A percentile compares a stretch with the other conserved stretches of the same genome.
Evolutionary conservation across 2,329 filamentous ascomycete species (phyloP).

Genomic region (Bipolaris sorokiniana): DNA sequence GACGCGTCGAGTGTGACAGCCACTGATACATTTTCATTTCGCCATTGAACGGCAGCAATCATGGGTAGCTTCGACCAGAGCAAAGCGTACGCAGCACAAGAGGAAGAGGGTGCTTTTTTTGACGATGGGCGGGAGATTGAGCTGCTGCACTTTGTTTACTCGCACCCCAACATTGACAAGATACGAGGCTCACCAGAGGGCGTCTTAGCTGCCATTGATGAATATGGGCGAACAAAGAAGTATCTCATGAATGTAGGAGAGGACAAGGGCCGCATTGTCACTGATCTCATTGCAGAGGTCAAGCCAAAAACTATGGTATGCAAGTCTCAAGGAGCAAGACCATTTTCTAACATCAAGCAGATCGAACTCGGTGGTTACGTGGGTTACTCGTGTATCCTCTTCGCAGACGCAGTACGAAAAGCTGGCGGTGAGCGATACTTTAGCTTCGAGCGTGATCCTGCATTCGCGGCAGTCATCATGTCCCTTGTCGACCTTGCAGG

Average conservation of each 20-base stretch:
- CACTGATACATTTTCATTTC: slow-evolving; percentile 16
- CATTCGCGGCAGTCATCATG: slow-evolving; percentile 73
- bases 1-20: slow-evolving; percentile 29
- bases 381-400: slow-evolving; percentile 80
- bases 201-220: slow-evolving; percentile 73
- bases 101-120: slow-evolving; percentile 52
- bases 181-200: slow-evolving; percentile 68
- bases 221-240: slow-evolving; percentile 68
- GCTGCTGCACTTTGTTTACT: slow-evolving; percentile 72
- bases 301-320: slow-evolving; percentile 70
- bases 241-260: slow-evolving; percentile 83
- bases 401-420: slow-evolving; percentile 68
- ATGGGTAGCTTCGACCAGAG: slow-evolving; percentile 48
- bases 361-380: slow-evolving; percentile 82
- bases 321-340: not conserved
- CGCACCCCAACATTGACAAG: slow-evolving; percentile 64
- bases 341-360: slow-evolving; percentile 33
- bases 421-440: slow-evolving; percentile 71
- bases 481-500: slow-evolving; percentile 76
- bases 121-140: slow-evolving; percentile 78
- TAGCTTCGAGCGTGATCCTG: slow-evolving; percentile 74
- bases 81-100: slow-evolving; percentile 57
- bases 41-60: slow-evolving; percentile 22
- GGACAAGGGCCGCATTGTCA: slow-evolving; percentile 74
- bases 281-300: slow-evolving; percentile 68